Percentiles rank a stretch among this genome's conserved stretches.
Evolutionary conservation across 2,329 filamentous ascomycete species (phyloP).

Genomic region (Aspergillus sp.): DNA sequence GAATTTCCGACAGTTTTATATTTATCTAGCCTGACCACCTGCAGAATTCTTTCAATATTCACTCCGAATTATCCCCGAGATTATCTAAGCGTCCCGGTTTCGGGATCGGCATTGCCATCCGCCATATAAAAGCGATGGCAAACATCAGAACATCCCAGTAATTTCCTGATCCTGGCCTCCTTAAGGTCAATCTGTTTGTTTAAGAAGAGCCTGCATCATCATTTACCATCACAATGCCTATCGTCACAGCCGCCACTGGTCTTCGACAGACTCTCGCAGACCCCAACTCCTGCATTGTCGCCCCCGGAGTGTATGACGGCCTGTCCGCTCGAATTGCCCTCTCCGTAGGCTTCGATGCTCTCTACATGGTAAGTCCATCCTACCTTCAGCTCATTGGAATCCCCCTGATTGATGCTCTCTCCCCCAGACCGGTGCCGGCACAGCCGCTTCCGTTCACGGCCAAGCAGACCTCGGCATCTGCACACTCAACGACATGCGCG

Average conservation of each 20-base stretch:
- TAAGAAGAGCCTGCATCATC: not conserved
- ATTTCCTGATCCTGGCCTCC: not conserved
- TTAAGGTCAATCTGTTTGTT: not conserved
- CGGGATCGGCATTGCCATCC: not conserved
- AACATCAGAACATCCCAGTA: not conserved
- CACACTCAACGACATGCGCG: conserved; percentile 53
- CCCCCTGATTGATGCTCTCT: not conserved
- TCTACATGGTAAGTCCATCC: conserved; percentile 49
- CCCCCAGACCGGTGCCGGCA: conserved; percentile 51
- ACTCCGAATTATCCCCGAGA: conserved; percentile 6
- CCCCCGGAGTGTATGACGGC: conserved; percentile 54
- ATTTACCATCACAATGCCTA: conserved; percentile 16
- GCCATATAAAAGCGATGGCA: not conserved
- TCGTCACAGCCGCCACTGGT: conserved; percentile 28
- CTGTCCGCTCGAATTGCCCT: conserved; percentile 51
- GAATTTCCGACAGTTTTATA: not conserved
- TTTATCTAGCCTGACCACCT: no score
- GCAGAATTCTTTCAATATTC: no score
- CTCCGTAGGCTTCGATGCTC: conserved; percentile 48
- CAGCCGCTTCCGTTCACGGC: conserved; percentile 49
- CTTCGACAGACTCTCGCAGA: conserved; percentile 36
- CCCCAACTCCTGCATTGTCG: conserved; percentile 41
- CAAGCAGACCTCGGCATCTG: conserved; percentile 53
- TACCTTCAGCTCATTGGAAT: not conserved
- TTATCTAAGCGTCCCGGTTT: not conserved